Evolutionary conservation across 306 rosid genomes (phyloP).

Genomic region (Alnus glutinosa): DNA sequence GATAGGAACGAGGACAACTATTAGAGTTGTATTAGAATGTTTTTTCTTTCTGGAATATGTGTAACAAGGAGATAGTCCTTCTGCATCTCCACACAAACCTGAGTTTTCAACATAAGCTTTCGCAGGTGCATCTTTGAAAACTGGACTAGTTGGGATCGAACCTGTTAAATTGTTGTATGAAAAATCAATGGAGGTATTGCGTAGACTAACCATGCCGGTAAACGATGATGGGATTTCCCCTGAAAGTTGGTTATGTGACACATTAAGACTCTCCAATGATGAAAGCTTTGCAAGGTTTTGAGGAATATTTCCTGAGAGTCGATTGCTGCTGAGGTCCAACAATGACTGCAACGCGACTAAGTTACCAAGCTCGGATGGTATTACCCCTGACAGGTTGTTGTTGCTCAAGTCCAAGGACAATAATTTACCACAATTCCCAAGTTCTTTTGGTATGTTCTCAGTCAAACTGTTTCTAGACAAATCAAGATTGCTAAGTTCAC

Average conservation of each 20-base stretch:
- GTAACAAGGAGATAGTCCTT: constrained; percentile 42
- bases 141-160: constrained; percentile 40
- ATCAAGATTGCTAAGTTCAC: constrained; percentile 39
- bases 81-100: constrained; percentile 49
- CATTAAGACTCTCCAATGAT: constrained; percentile 36
- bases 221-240: constrained; percentile 52
- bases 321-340: constrained; percentile 42
- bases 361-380: constrained; percentile 57
- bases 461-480: constrained; percentile 49
- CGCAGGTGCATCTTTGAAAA: constrained; percentile 35
- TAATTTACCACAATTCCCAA: constrained; percentile 31
- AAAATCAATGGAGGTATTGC: constrained; percentile 43
- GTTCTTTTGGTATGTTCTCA: constrained; percentile 44
- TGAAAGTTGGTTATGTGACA: constrained; percentile 58
- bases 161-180: constrained; percentile 65
- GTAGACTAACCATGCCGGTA: constrained; percentile 38
- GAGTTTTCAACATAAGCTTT: constrained; percentile 53
- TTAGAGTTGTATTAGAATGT: constrained; percentile 35
- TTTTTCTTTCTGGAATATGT: constrained; percentile 9
- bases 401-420: constrained; percentile 22
- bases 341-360: constrained; percentile 30
- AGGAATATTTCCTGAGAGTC: too few species aligned
- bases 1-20: constrained; percentile 49
- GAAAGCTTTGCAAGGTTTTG: too few species aligned
- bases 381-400: constrained; percentile 45